These are phyloP conservation scores for Thelonectria olida DNA, from an alignment of 2,329 filamentous ascomycete species.

Conservation along the genomic window DNA sequence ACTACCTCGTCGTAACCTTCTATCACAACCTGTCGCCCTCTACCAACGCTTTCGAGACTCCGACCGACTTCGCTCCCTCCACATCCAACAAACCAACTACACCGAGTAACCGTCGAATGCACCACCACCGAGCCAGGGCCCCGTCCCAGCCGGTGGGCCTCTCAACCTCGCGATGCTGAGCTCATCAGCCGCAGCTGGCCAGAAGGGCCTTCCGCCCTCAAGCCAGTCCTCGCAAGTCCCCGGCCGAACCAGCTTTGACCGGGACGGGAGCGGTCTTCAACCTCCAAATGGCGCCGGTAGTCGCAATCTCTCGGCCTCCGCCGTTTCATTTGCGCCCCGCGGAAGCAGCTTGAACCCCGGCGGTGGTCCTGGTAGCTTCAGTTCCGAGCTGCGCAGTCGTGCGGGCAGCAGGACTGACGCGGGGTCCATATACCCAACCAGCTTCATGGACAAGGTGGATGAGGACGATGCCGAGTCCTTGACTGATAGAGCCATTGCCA, in stretches of 20 bases:
- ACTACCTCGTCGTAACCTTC: background rate
- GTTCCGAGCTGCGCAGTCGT: constrained; percentile 79
- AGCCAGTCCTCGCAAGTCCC: constrained; percentile 45
- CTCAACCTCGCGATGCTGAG: constrained; percentile 45
- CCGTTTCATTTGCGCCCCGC: constrained; percentile 71
- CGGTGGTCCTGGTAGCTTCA: constrained; percentile 85
- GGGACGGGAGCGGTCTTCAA: constrained; percentile 61
- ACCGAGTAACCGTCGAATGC: constrained; percentile 47
- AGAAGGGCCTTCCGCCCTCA: constrained; percentile 44
- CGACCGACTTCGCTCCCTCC: constrained; percentile 27
- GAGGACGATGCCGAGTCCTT: constrained; percentile 66
- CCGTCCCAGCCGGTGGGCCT: constrained; percentile 51
- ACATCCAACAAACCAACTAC: constrained; percentile 20
- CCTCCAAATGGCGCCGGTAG: constrained; percentile 54
- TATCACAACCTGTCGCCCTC: background rate
- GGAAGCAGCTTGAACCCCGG: constrained; percentile 76
- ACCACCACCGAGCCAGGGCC: constrained; percentile 45
- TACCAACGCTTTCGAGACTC: constrained; percentile 16
- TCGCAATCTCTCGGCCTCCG: constrained; percentile 62
- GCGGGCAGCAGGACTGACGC: constrained; percentile 49
- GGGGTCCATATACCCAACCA: constrained; percentile 47
- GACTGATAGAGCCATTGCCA: constrained; percentile 77
- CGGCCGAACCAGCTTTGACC: constrained; percentile 56
- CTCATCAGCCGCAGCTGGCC: constrained; percentile 43
- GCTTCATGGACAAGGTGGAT: constrained; percentile 65